phyloP scores from a whole-genome alignment of 371 early-diverging fungal species.

The Mucor piriformis region DNA sequence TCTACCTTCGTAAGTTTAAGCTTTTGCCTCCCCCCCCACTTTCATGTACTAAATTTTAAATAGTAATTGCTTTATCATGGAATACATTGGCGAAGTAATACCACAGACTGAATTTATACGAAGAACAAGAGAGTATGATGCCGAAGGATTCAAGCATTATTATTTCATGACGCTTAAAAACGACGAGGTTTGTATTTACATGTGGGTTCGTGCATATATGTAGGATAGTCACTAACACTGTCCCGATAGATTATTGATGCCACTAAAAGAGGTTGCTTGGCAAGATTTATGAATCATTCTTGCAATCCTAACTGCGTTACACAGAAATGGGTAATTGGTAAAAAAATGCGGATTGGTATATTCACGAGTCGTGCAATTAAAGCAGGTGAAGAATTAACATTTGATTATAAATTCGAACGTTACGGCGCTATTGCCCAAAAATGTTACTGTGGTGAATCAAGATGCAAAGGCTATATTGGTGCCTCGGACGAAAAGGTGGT shows the following conservation, averaged over 20 bases:
- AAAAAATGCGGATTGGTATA: constrained; percentile 79
- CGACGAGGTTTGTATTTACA: constrained; percentile 68
- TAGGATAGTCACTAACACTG: background rate
- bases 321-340: constrained; percentile 88
- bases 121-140: constrained; percentile 78
- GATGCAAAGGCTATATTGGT: constrained; percentile 93
- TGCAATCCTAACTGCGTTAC: constrained; percentile 91
- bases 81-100: constrained; percentile 96
- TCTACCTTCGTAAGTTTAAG: constrained; percentile 59
- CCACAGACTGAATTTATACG: constrained; percentile 76
- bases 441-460: constrained; percentile 90
- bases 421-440: constrained; percentile 86
- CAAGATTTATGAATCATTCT: constrained; percentile 93
- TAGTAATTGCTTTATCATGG: constrained; percentile 85
- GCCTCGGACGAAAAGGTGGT: constrained; percentile 49
- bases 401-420: constrained; percentile 92
- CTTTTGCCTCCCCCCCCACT: too few species aligned
- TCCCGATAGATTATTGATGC: constrained; percentile 84
- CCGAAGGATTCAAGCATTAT: constrained; percentile 86
- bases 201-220: background rate
- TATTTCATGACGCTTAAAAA: constrained; percentile 95
- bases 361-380: constrained; percentile 73
- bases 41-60: background rate
- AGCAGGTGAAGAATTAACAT: constrained; percentile 86
- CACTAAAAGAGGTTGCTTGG: constrained; percentile 86